Base-by-base conservation (phyloP, 345 rosid species). In the Citrus cavaleriei region DNA sequence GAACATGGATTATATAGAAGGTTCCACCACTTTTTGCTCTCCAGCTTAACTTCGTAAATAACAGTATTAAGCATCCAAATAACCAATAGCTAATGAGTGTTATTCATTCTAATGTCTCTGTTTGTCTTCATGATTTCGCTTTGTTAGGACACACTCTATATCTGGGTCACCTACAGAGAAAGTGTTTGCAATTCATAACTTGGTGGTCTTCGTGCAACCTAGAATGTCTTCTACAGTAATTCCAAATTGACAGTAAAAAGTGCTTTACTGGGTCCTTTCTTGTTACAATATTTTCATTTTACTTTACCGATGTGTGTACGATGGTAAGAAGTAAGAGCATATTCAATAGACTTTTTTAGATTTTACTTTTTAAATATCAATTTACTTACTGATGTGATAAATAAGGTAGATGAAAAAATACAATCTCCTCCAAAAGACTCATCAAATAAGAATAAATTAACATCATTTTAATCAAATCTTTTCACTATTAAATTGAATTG, bases 11-110 rank as follows among this genome's bases (percentile, higher is more conserved):
- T 16, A 35, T 18, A 54, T 65, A 35, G 70, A 67, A 84, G 73
- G 73, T 81, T 87, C 84, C 59, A 57, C 82, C 54, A 10, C 67
- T 10, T 69, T 60, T 19, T 22, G 19, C 66, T 60, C 75, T 16
- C 57, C 10, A 30, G 34, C 58, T 25, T 75, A 37, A 21, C 22
- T 58, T 63, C 24, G 14, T 24, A 18, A 30, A 14, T 5, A 28
- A 40, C 16, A 69, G 22, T 40, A n/a, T 68, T 68, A 12, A 38
- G 10, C 27, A 67, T 67, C 70, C 25, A 37, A 35, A 1, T 25
- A 69, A 40, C 32, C 55, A 68, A 40, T n/a, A 40, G 6, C 13
- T 27, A 12, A 69, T 69, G 10, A 42, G 22, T 24, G 46, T 25
- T 42, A 69, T 25, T 42, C 57, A 24, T 25, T 16, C 40, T 24